Evolutionary conservation across 1,284 basidiomycete genomes (phyloP).

Genomic region (Puccinia brachypodii): DNA sequence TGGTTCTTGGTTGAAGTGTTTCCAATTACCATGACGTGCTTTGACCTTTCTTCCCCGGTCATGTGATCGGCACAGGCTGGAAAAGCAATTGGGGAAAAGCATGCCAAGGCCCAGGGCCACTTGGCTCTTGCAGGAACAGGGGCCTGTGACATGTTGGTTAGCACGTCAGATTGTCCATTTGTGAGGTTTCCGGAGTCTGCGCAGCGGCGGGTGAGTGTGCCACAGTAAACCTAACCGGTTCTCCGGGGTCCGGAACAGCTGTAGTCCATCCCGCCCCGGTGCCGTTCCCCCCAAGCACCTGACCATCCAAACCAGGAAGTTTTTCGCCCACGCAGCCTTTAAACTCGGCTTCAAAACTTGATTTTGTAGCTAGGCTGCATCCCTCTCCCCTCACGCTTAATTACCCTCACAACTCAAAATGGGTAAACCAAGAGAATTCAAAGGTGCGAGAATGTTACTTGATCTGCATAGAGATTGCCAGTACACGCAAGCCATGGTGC

Average conservation of each 20-base stretch:
- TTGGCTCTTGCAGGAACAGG: too few species aligned
- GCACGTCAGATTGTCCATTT: too few species aligned
- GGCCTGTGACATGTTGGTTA: too few species aligned
- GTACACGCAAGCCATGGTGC: background rate
- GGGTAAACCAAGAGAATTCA: conserved; percentile 49
- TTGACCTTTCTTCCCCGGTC: too few species aligned
- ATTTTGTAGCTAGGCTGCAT: conserved; percentile 50
- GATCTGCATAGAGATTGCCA: background rate
- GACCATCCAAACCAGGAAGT: background rate
- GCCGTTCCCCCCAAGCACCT: background rate
- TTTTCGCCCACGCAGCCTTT: conserved; percentile 40
- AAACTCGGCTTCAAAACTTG: conserved; percentile 49
- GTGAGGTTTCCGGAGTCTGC: conserved; percentile 7
- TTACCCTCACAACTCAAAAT: conserved; percentile 19
- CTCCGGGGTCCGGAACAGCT: background rate
- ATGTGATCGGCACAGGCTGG: too few species aligned
- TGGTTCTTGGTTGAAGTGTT: too few species aligned
- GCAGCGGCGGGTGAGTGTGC: conserved; percentile 10
- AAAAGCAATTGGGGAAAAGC: too few species aligned
- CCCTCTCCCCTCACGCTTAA: background rate
- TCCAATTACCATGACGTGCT: too few species aligned
- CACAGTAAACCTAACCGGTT: conserved; percentile 39
- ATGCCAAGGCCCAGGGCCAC: too few species aligned
- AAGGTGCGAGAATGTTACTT: conserved; percentile 2
- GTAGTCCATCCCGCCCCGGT: background rate